Evolutionary conservation across 176 grass and related monocot species (phyloP).

Genomic region (Zea luxurians): DNA sequence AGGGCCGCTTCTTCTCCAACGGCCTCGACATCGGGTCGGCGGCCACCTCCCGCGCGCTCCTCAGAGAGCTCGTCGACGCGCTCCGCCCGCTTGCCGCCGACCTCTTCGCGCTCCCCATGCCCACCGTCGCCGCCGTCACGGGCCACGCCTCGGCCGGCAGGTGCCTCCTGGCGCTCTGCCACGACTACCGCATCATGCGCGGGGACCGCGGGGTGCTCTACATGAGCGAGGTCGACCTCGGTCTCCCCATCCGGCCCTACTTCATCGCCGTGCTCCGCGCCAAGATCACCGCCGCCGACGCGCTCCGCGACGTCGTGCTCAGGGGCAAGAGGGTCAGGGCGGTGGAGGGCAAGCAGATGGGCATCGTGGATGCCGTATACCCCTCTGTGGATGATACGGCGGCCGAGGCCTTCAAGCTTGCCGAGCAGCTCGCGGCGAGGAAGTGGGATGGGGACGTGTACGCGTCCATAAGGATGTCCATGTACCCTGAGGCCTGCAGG

Average conservation of each 20-base stretch:
- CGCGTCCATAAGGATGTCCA: slow-evolving; percentile 55
- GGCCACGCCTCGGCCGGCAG: slow-evolving; percentile 74
- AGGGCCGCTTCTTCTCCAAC: slow-evolving; percentile 97
- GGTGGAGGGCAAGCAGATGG: slow-evolving; percentile 56
- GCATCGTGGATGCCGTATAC: slow-evolving; percentile 64
- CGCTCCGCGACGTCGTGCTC: slow-evolving; percentile 63
- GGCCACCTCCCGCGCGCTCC: slow-evolving; percentile 36
- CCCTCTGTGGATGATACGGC: slow-evolving; percentile 48
- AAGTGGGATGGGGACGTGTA: slow-evolving; percentile 78
- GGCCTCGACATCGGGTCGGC: slow-evolving; percentile 76
- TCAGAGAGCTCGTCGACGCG: slow-evolving; percentile 43
- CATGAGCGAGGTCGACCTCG: slow-evolving; percentile 95
- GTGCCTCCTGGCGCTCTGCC: slow-evolving; percentile 61
- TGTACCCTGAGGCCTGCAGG: slow-evolving; percentile 56
- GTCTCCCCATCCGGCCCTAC: slow-evolving; percentile 65
- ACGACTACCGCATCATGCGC: slow-evolving; percentile 88
- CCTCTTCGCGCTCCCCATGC: slow-evolving; percentile 77
- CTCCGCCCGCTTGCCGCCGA: slow-evolving; percentile 59
- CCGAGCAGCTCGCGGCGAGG: slow-evolving; percentile 69
- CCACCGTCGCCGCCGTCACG: slow-evolving; percentile 80
- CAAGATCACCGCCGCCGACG: slow-evolving; percentile 60
- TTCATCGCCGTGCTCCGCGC: slow-evolving; percentile 55
- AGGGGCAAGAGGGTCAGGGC: slow-evolving; percentile 53
- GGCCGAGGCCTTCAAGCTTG: slow-evolving; percentile 69
- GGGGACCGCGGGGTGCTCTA: slow-evolving; percentile 86